Evolutionary conservation across 2,329 filamentous ascomycete genomes (phyloP), one percentile per base, ranked within the genome.

Genomic region (Botryosphaeria agaves): DNA sequence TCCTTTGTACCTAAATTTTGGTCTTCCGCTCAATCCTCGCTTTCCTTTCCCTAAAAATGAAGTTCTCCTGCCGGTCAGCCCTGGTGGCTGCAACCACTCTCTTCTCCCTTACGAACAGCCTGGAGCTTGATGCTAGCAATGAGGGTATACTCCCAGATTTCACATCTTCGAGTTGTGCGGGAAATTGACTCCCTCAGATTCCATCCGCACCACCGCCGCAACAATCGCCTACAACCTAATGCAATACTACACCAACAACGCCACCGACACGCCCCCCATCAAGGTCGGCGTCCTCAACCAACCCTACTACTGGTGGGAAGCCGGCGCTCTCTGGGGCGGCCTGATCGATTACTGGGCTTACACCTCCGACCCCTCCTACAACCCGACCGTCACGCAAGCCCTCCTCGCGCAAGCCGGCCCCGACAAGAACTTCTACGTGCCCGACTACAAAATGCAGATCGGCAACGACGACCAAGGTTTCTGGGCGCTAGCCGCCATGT

Each of bases 401-500:
- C 53, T 59, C 52, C 53, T 50, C 12, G 45, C 49, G 16, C 57
- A 57, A 38, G 47, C 49, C 16, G 52, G 56, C 7, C 51, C 53
- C 1, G 42, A 53, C 26, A 53, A 56, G 32, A 49, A 59, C 43
- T 57, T 55, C 40, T 51, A 62, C 38, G 47, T 57, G 20, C 46
- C 44, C 2, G 45, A 46, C 4, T 51, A 55, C 36, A n/a, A n/a
- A n/a, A n/a, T n/a, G n/a, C n/a, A n/a, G n/a, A n/a, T n/a, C n/a
- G 55, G 55, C 8, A 69, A 69, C 38, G 64, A 70, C 37, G 64
- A 71, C 39, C 64, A 75, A 61, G 75, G 78, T 5, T 87, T 89
- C 54, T 91, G 82, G 82, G 79, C 69, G n/a, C 66, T 89, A 60
- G 71, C 81, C 1, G 78, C 76, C 36, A 78, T 91, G 62, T 67